Percentiles rank a stretch among this genome's conserved stretches.
Conservation (phyloP, 768 basidiomycete genomes). For the Pleurotus djamor region DNA sequence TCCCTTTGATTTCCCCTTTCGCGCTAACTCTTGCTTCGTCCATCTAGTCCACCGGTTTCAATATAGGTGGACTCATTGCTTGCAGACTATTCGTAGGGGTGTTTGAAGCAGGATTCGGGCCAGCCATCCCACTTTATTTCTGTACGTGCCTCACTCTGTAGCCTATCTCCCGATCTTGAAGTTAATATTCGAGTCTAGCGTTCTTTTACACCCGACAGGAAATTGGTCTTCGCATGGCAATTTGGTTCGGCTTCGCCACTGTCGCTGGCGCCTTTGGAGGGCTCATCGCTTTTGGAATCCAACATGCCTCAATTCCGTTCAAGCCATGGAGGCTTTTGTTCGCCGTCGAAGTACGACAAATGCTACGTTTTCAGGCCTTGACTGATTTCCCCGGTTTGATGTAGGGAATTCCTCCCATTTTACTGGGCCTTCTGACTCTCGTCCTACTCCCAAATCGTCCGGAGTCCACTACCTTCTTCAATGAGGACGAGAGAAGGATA, state of each 20-base stretch:
- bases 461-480: slow-evolving; percentile 63
- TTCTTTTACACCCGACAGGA: slow-evolving; percentile 77
- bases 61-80: slow-evolving; percentile 56
- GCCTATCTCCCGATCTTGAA: neutral
- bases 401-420: slow-evolving; percentile 67
- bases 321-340: slow-evolving; percentile 65
- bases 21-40: neutral
- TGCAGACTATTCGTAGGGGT: slow-evolving; percentile 65
- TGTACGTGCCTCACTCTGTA: slow-evolving; percentile 39
- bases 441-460: slow-evolving; percentile 68
- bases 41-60: slow-evolving; percentile 55
- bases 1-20: neutral
- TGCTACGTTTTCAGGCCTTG: neutral
- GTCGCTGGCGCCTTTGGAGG: slow-evolving; percentile 85
- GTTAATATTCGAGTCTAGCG: slow-evolving; percentile 33
- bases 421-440: slow-evolving; percentile 55
- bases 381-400: neutral
- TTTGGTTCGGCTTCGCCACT: slow-evolving; percentile 85
- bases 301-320: slow-evolving; percentile 50
- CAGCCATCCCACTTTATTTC: slow-evolving; percentile 76
- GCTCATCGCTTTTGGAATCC: slow-evolving; percentile 76
- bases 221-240: slow-evolving; percentile 72
- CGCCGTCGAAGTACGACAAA: slow-evolving; percentile 71
- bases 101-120: slow-evolving; percentile 79
- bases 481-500: slow-evolving; percentile 50